Conservation (phyloP, 1,284 basidiomycete genomes). For the Xerocomus nothofagi region DNA sequence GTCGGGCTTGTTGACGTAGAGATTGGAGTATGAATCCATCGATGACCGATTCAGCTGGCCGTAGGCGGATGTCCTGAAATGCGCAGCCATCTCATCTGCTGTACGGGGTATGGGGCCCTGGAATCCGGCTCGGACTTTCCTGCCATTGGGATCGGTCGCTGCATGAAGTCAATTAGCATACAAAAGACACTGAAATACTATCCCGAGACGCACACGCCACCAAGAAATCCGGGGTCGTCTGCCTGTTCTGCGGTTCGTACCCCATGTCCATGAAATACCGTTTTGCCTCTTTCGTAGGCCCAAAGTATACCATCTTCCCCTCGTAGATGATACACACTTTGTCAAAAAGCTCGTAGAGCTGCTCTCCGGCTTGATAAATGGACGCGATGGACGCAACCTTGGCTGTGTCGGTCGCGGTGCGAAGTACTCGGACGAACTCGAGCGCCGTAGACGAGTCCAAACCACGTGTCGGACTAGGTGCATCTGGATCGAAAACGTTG, state of each 20-base stretch:
- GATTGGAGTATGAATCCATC: conserved; percentile 30
- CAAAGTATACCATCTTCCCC: conserved; percentile 72
- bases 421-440: conserved; percentile 59
- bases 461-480: conserved; percentile 58
- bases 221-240: conserved; percentile 69
- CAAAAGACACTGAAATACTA: background rate
- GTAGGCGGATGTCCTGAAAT: conserved; percentile 47
- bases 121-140: conserved; percentile 50
- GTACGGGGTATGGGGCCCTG: conserved; percentile 47
- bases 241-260: conserved; percentile 55
- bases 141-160: conserved; percentile 59
- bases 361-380: conserved; percentile 67
- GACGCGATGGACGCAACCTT: conserved; percentile 57
- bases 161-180: conserved; percentile 47
- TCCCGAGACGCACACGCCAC: conserved; percentile 25
- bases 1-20: conserved; percentile 37
- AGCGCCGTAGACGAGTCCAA: conserved; percentile 72
- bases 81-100: conserved; percentile 45
- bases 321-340: conserved; percentile 69
- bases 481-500: background rate
- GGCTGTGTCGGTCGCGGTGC: conserved; percentile 56
- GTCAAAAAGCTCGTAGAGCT: conserved; percentile 57
- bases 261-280: conserved; percentile 69
- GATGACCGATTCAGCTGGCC: conserved; percentile 30
- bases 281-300: conserved; percentile 56